phyloP scores from a whole-genome alignment of 768 basidiomycete species.

The Boletus rubescentipes region DNA sequence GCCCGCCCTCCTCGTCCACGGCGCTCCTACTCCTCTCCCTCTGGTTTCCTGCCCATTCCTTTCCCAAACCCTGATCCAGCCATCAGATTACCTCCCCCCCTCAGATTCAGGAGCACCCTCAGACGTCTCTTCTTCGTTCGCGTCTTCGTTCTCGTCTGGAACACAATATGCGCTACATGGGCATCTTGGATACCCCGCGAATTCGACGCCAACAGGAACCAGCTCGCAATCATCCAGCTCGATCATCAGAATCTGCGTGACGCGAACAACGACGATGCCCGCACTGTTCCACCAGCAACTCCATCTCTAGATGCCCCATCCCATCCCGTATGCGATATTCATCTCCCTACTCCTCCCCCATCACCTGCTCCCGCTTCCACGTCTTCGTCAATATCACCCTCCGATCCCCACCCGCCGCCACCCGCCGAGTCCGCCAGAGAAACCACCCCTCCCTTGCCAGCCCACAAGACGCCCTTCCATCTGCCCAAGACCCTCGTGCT shows the following conservation, averaged over 20 bases:
- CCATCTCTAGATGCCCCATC: constrained; percentile 19
- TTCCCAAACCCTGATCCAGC: constrained; percentile 31
- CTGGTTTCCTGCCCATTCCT: constrained; percentile 44
- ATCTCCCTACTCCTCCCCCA: constrained; percentile 26
- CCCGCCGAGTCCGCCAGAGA: constrained; percentile 37
- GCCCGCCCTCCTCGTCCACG: constrained; percentile 38
- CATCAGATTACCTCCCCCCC: constrained; percentile 37
- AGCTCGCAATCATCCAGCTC: constrained; percentile 1
- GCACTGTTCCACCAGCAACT: constrained; percentile 19
- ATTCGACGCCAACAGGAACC: constrained; percentile 17
- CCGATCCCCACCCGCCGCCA: constrained; percentile 15
- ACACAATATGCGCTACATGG: constrained; percentile 63
- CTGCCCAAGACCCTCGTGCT: constrained; percentile 93
- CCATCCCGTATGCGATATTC: constrained; percentile 6
- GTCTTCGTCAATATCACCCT: constrained; percentile 10
- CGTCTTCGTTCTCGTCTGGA: constrained; percentile 67
- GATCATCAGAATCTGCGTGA: constrained; percentile 7
- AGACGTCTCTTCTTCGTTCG: constrained; percentile 71
- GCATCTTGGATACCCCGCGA: constrained; percentile 39
- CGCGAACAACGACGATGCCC: constrained; percentile 12
- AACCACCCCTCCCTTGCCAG: constrained; percentile 47
- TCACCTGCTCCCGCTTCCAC: constrained; percentile 15
- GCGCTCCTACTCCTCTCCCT: constrained; percentile 66
- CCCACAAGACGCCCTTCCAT: constrained; percentile 70
- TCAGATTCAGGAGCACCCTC: constrained; percentile 42